Evolutionary conservation across 495 filamentous ascomycete species (phyloP).

Genomic region (Aspergillus mulundensis): DNA sequence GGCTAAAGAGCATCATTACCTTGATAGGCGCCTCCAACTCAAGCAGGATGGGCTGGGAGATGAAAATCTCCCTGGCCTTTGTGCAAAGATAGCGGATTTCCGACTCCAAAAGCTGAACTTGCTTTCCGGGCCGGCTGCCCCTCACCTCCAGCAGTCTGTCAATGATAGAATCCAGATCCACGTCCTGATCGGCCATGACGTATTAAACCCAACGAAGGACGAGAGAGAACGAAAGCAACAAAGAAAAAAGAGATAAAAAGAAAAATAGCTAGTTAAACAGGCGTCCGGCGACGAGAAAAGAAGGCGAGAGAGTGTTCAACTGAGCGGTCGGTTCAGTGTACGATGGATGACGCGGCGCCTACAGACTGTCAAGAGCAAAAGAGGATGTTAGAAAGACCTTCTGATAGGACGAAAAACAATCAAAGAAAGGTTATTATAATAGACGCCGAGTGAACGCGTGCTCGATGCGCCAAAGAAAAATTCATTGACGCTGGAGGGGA

Average conservation of each 20-base stretch:
- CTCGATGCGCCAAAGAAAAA: slow-evolving; percentile 27
- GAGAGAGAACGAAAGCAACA: slow-evolving; percentile 22
- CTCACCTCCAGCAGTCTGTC: slow-evolving; percentile 96
- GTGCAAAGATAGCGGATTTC: slow-evolving; percentile 98
- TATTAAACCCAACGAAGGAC: slow-evolving; percentile 33
- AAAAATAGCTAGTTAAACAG: slow-evolving; percentile 23
- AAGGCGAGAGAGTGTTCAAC: slow-evolving; percentile 32
- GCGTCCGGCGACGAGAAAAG: slow-evolving; percentile 19
- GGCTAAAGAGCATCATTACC: slow-evolving; percentile 49
- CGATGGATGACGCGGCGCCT: slow-evolving; percentile 38
- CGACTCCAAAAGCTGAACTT: slow-evolving; percentile 92
- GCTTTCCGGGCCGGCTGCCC: slow-evolving; percentile 96
- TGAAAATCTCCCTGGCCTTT: slow-evolving; percentile 98
- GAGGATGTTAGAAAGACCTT: slow-evolving; percentile 8
- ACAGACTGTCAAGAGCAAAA: slow-evolving; percentile 27
- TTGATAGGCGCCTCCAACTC: slow-evolving; percentile 99
- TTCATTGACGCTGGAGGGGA: slow-evolving; percentile 13
- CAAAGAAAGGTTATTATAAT: background rate
- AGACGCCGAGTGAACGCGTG: slow-evolving; percentile 15
- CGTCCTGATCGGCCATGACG: slow-evolving; percentile 94
- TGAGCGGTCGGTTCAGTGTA: slow-evolving; percentile 30
- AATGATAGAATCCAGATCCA: slow-evolving; percentile 99
- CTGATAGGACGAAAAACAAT: background rate
- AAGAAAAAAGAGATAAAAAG: slow-evolving; percentile 23
- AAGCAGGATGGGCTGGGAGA: slow-evolving; percentile 95